Evolutionary conservation across 169 alveolate genomes (phyloP), one percentile per base, ranked within the genome.

Genomic region (Plasmodium relictum): DNA sequence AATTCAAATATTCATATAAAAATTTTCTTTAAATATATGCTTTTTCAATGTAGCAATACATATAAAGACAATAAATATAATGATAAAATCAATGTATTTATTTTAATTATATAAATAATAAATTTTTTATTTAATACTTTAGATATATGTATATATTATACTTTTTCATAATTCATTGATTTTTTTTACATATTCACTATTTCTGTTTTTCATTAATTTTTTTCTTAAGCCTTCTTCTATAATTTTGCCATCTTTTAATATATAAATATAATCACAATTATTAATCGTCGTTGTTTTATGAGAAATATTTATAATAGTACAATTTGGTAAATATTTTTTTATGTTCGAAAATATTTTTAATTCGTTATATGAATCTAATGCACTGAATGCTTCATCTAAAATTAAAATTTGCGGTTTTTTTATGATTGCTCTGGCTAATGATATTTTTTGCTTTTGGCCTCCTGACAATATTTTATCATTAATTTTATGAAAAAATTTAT

Each of bases 351-450:
- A 94, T 22, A 91, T 88, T 63, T 86, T 68, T 56, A 86, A 62
- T 37, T 91, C 92, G 14, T 73, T 73, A 37, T 85, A 86, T 45
- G 89, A 61, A 89, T 97, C 98, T 41, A 97, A 73, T 26, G 98
- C 98, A 37, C 96, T 92, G 22, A 98, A 96, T 0, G 99, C 99
- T 76, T 97, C 99, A 93, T 97, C 98, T 59, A 97, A 74, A 59
- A 97, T 89, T 41, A 97, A 88, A 14, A 95, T 93, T 16, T 92
- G 71, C 6, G 95, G 94, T 50, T 94, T 89, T 45, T 94, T 70
- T 61, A 92, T 58, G 20, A 94, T 88, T 20, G 96, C 96, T 62
- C 96, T 85, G 20, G 97, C 97, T 65, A 95, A 91, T 18, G 97
- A 95, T 9, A 95, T 88, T 74, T 96, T 86, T 69, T 95, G 97